Percentiles rank a stretch among this genome's conserved stretches.
phyloP scores from a whole-genome alignment of 306 rosid species.

The Gastrolobium villosum region DNA sequence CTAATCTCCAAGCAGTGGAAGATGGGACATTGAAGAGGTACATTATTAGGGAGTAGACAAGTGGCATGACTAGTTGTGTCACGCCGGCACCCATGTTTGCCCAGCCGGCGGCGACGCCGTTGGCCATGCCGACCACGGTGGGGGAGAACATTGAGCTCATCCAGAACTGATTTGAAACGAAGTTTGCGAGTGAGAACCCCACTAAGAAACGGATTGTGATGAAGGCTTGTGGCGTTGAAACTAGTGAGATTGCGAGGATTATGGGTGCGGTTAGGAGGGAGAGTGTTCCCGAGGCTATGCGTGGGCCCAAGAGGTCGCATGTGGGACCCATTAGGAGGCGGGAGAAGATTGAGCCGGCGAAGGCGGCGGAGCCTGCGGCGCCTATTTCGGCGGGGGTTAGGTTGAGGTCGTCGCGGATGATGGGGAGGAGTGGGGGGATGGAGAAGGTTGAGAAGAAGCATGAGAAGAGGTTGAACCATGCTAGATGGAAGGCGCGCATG shows the following conservation, averaged over 20 bases:
- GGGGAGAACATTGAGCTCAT: constrained; percentile 72
- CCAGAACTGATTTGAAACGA: constrained; percentile 75
- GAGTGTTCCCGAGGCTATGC: constrained; percentile 61
- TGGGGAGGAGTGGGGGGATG: constrained; percentile 69
- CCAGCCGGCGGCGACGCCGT: constrained; percentile 75
- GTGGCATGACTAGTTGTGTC: constrained; percentile 70
- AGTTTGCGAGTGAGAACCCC: constrained; percentile 66
- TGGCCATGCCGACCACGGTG: constrained; percentile 63
- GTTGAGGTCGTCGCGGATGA: constrained; percentile 63
- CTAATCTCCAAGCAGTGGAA: constrained; percentile 62
- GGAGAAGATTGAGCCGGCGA: constrained; percentile 68
- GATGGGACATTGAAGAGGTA: constrained; percentile 50
- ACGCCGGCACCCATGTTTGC: constrained; percentile 68
- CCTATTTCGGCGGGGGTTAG: constrained; percentile 58
- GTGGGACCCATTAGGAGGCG: constrained; percentile 73
- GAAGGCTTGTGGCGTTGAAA: constrained; percentile 56
- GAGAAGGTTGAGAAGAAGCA: constrained; percentile 77
- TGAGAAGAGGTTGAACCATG: constrained; percentile 73
- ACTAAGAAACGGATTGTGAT: constrained; percentile 59
- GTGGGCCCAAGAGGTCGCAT: constrained; percentile 67
- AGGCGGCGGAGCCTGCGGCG: constrained; percentile 61
- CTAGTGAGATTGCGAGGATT: constrained; percentile 56
- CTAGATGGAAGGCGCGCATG: constrained; percentile 73
- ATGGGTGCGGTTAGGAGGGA: constrained; percentile 68
- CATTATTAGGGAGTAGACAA: constrained; percentile 52